Evolutionary conservation across 2,329 filamentous ascomycete genomes (phyloP), one percentile per base, ranked within the genome.

Genomic region (Leptographium radiaticola): DNA sequence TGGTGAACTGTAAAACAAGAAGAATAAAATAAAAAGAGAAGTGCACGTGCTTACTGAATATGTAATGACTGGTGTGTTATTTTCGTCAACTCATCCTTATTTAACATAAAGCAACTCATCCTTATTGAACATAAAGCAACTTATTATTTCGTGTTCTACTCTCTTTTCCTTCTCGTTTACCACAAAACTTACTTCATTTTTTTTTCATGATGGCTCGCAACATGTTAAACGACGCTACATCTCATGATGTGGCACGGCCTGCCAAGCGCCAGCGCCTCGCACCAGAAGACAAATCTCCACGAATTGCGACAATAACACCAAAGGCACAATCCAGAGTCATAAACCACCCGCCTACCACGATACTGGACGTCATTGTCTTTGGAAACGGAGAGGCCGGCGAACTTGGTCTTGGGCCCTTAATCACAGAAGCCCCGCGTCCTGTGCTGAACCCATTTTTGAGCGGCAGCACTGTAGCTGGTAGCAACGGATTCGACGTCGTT

Each of bases 401-500:
- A 50, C 53, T 58, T 9, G 56, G 56, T 2, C 48, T 58, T n/a
- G 56, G 56, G 20, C 49, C 54, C 3, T 11, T 6, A 2, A 25
- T 45, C 25, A 47, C 50, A 7, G 12, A 20, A 2, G 42, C 50
- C 12, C 20, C 30, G 7, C 44, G 45, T 3, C 56, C 56, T 6
- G 18, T 25, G 31, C 51, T 49, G 36, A 57, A 57, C 49, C 44
- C 38, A 11, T 52, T 46, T 40, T 45, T 57, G 6, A 31, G 16
- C 10, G 40, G 38, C 33, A 13, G 13, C 33, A 11, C 12, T 11
- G 16, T 20, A 30, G 33, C n/a, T n/a, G 25, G 47, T 11, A 11
- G 12, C 6, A 33, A 20, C 8, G 16, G 25, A 25, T 44, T 53
- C 16, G 12, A 49, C 16, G 54, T 85, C 33, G 81, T 85, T 10